Evolutionary conservation across 2,329 filamentous ascomycete genomes (phyloP), one percentile per base, ranked within the genome.

Genomic region (Calonectria montana): DNA sequence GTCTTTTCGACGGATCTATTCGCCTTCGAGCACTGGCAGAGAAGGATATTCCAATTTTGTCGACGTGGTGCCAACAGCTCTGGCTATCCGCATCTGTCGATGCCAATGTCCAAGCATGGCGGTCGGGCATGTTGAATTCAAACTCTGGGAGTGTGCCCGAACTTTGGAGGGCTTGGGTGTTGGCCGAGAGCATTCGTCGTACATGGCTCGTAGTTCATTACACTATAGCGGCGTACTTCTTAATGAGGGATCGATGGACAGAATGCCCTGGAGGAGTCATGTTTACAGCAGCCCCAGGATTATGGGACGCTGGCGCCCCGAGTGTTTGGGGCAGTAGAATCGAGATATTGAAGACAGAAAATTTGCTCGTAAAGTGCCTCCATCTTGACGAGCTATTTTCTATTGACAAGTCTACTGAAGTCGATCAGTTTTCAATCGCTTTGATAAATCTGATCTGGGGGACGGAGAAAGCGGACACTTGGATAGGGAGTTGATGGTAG

Each of bases 11-110:
- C 6, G 37, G 53, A 3, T 62, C 67, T 2, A 70, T 72, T 7
- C 27, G 67, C n/a, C 41, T 67, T 31, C 67, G 67, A 13, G 67
- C 53, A 7, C 68, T 69, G n/a, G 55, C 67, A 10, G 70, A 72
- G 25, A 65, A 53, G 16, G 55, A 66, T 23, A 45, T 70, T 18
- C 62, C 63, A 15, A 62, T 47, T 4, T 65, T 72, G 35, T 25
- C 59, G 25, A n/a, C 23, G 2, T 72, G 70, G 70, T 31, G 37
- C 8, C 29, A 50, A 3, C 62, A 72, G 16, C 67, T 72, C 7
- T 66, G 70, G 70, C 39, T 66, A 31, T 53, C 53, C 21, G 67
- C 67, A 41, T 41, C 15, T n/a, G 3, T 41, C 18, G 39, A 41
- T 41, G 39, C 39, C 15, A n/a, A 41, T 41, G 8, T 41, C 18